Conservation (phyloP, 2,329 filamentous ascomycete genomes). For the Ascocoryne sarcoides region DNA sequence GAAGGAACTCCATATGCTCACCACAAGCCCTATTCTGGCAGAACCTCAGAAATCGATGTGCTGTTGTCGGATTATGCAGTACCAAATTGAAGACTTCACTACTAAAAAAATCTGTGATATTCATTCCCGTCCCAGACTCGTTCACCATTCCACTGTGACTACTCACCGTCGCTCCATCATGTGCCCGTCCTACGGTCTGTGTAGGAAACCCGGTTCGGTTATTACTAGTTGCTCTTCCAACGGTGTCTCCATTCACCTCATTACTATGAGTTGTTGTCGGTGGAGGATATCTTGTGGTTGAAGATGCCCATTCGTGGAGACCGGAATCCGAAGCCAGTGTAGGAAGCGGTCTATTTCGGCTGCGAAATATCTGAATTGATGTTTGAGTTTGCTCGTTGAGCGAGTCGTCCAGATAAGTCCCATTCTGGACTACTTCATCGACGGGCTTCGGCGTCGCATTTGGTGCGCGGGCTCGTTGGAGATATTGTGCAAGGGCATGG, state of each 20-base stretch:
- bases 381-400: too few relatives aligned
- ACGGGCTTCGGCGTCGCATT: background rate
- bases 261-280: too few relatives aligned
- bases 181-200: slow-evolving; percentile 1
- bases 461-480: background rate
- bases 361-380: too few relatives aligned
- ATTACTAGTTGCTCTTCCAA: too few relatives aligned
- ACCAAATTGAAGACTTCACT: slow-evolving; percentile 42
- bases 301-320: too few relatives aligned
- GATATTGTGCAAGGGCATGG: background rate
- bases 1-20: slow-evolving; percentile 43
- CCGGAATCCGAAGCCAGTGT: too few relatives aligned
- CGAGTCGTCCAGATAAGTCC: too few relatives aligned
- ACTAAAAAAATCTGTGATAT: slow-evolving; percentile 39
- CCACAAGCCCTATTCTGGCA: slow-evolving; percentile 38
- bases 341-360: too few relatives aligned
- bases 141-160: slow-evolving; percentile 4
- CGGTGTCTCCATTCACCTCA: too few relatives aligned
- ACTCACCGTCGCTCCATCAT: background rate
- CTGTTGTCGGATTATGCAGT: slow-evolving; percentile 39
- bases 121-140: slow-evolving; percentile 1
- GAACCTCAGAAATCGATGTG: slow-evolving; percentile 40
- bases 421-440: background rate
- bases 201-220: too few relatives aligned
- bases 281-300: too few relatives aligned